Base-by-base conservation (phyloP, 495 filamentous ascomycete genomes). In the Hamigera avellanea region DNA sequence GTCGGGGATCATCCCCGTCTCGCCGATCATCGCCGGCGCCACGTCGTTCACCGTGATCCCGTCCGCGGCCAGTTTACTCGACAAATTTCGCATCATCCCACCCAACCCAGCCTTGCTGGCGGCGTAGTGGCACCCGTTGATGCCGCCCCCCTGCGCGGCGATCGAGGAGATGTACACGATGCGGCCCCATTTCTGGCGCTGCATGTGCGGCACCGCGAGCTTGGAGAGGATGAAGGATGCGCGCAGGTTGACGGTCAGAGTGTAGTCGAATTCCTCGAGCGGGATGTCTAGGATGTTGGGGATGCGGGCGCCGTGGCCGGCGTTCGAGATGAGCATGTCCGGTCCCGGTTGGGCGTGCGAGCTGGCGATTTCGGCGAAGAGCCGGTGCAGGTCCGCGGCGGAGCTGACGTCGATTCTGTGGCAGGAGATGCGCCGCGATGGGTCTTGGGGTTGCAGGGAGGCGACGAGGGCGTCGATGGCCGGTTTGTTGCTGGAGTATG, bases 31-130 rank as follows among this genome's bases (percentile, higher is more conserved):
- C 8, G 79, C 80, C 0, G 81, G 81, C 10, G 80, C 77, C 2
- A 86, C 76, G 48, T 80, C 80, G 36, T 86, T 85, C 26, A 82
- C 75, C 15, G 79, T 84, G 43, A 86, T 80, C 19, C 77, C 76
- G 40, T 65, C 62, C 43, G 67, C 61, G 7, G 74, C 76, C 17
- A 80, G 63, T 34, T 73, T 69, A n/a, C 59, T 69, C 8, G 76
- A 66, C 14, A 85, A 57, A 39, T 77, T 81, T 46, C 70, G 74
- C 64, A 80, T 78, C 66, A 84, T 67, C 2, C 71, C 74, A 2
- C 70, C 74, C 35, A 84, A 46, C 57, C 80, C 35, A 56, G 74
- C 62, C 72, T 84, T 61, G 13, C 73, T 77, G 7, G 79, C 77
- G 16, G 76, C 73, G 44, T 82, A 84, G 43, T 83, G 78, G 28